These are phyloP conservation scores for Botryotinia narcissicola DNA, from an alignment of 2,329 filamentous ascomycete species.

Conservation along the genomic window DNA sequence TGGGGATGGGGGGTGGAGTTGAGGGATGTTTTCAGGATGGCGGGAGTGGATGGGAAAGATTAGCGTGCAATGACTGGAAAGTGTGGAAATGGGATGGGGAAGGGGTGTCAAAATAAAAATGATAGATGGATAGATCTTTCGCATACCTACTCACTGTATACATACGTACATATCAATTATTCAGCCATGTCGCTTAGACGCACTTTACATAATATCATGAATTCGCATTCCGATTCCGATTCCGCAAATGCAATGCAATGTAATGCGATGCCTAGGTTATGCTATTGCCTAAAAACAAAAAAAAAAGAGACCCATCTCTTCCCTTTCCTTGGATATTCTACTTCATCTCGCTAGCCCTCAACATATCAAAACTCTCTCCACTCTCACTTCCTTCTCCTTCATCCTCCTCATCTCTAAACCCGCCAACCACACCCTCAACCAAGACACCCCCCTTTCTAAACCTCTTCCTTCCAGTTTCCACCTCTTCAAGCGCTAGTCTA, in stretches of 20 bases:
- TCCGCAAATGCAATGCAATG: neutral
- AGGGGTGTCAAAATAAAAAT: neutral
- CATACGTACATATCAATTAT: too few relatives aligned
- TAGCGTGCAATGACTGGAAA: neutral
- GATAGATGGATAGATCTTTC: neutral
- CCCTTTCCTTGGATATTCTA: neutral
- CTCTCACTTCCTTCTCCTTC: conserved; percentile 22
- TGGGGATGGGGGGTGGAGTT: conserved; percentile 32
- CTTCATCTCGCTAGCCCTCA: conserved; percentile 29
- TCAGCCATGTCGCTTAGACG: neutral
- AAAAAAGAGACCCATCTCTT: neutral
- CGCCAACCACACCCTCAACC: conserved; percentile 28
- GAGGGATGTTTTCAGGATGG: conserved; percentile 26
- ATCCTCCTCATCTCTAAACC: conserved; percentile 12
- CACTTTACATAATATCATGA: neutral
- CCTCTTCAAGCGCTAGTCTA: conserved; percentile 34
- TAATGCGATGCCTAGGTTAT: neutral
- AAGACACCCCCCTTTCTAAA: conserved; percentile 32
- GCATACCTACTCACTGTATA: neutral
- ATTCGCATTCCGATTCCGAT: neutral
- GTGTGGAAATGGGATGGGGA: neutral
- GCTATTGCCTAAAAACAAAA: neutral
- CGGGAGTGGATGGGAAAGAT: conserved; percentile 38
- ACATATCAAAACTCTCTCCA: conserved; percentile 36
- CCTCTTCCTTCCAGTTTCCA: conserved; percentile 31